Evolutionary conservation across 345 rosid genomes (phyloP), one percentile per base, ranked within the genome.

Genomic region (Viola odorata): DNA sequence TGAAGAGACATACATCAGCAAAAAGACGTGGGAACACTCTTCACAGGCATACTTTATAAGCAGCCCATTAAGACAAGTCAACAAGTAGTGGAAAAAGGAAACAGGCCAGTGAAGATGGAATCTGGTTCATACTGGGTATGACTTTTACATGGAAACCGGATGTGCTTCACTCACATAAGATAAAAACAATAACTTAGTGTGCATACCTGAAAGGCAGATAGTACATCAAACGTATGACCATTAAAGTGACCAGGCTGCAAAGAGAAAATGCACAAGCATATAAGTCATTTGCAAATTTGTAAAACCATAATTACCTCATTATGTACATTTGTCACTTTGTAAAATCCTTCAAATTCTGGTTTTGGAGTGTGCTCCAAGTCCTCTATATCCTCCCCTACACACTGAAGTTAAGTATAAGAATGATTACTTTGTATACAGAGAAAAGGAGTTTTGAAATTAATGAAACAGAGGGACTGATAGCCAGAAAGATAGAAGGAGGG

Each of bases 281-380:
- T 47, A 50, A 65, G 58, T 56, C 39, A 57, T 57, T 53, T 36
- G 62, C 12, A 37, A 51, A 51, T 5, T 53, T 10, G 52, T 62
- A 63, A 58, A 63, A 16, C 57, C 58, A 50, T 45, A 23, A 16
- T 48, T 77, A 91, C 97, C 98, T 92, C 97, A 61, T 77, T 83
- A 62, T 68, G 77, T 68, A 81, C 90, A 77, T 92, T 92, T 65
- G 77, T 82, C 67, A 92, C 98, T 69, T 84, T 81, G 79, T 89
- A 89, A 74, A 11, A 67, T 40, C 98, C 97, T 83, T 92, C 96
- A 80, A 78, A 92, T 79, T 92, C 98, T 62, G 96, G 96, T 69
- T 92, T 92, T 58, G 98, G 98, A 65, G 97, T 85, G 69, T 92
- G 89, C 76, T 92, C 98, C 69, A 92, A 63, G 80, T 90, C 88